phyloP scores from a whole-genome alignment of 495 filamentous ascomycete species.

The Aspergillus affinis region DNA sequence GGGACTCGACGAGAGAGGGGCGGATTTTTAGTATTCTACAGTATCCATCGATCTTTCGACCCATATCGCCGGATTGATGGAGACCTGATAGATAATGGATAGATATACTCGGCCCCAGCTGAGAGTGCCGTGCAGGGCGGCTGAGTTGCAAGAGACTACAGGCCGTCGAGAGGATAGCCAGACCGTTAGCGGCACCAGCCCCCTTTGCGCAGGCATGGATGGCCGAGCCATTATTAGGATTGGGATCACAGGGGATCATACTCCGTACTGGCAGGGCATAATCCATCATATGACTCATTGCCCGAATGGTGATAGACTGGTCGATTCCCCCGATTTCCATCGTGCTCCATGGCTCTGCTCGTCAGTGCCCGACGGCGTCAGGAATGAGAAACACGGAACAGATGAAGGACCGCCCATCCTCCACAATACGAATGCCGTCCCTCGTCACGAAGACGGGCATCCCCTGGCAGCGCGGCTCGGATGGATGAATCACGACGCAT shows the following conservation, averaged over 20 bases:
- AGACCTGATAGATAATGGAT: slow-evolving; percentile 14
- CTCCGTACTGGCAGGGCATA: background rate
- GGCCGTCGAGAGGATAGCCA: background rate
- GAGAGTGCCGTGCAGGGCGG: slow-evolving; percentile 7
- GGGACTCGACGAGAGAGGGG: background rate
- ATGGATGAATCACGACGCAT: slow-evolving; percentile 7
- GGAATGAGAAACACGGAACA: background rate
- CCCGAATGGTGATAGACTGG: background rate
- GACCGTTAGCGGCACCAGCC: background rate
- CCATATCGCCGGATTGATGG: background rate
- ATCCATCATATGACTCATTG: slow-evolving; percentile 4
- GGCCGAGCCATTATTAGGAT: too few relatives aligned
- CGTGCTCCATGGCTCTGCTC: background rate
- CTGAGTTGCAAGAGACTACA: slow-evolving; percentile 8
- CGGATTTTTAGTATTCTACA: background rate
- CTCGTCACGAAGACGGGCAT: slow-evolving; percentile 10
- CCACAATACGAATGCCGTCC: slow-evolving; percentile 9
- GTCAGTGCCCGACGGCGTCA: slow-evolving; percentile 13
- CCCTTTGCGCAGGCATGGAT: background rate
- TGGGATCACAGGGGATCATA: background rate
- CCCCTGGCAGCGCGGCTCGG: slow-evolving; percentile 11
- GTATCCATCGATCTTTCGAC: background rate
- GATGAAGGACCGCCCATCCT: background rate
- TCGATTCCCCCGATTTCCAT: background rate
- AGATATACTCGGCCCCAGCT: slow-evolving; percentile 17